Conservation (phyloP, 495 filamentous ascomycete species). For the Hypomontagnella monticulosa region DNA sequence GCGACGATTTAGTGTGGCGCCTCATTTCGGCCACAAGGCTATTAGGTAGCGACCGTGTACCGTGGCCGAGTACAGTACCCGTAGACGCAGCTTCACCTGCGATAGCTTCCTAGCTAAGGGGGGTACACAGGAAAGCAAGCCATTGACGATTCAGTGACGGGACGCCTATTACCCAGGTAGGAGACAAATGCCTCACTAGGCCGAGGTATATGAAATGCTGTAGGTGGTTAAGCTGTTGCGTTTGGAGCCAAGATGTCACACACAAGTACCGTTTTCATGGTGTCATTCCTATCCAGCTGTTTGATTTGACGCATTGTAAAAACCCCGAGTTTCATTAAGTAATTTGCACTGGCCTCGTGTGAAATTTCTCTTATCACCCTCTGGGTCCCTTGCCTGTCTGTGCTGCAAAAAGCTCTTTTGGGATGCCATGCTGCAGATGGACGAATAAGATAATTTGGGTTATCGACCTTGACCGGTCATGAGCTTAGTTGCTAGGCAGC, state of each 20-base stretch:
- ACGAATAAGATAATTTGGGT: constrained; percentile 24
- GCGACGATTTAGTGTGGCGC: constrained; percentile 15
- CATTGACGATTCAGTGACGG: constrained; percentile 17
- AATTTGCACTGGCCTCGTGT: constrained; percentile 9
- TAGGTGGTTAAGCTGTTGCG: background rate
- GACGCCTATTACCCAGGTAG: background rate
- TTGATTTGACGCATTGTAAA: constrained; percentile 4
- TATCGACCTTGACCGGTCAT: constrained; percentile 18
- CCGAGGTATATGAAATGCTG: constrained; percentile 1
- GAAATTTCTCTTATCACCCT: constrained; percentile 14
- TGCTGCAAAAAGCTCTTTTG: constrained; percentile 35
- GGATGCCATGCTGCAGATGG: constrained; percentile 32
- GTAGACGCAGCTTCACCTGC: constrained; percentile 13
- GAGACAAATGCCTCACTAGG: constrained; percentile 32
- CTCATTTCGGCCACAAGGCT: constrained; percentile 32
- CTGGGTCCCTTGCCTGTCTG: constrained; percentile 28
- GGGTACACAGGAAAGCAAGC: constrained; percentile 9
- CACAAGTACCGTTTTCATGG: background rate
- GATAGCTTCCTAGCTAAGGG: constrained; percentile 15
- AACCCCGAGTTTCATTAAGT: constrained; percentile 7
- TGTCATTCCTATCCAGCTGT: background rate
- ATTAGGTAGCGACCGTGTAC: background rate
- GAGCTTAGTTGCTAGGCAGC: constrained; percentile 10
- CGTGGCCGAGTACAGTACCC: background rate
- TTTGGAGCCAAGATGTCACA: constrained; percentile 13